Base-by-base conservation (phyloP, 2,329 filamentous ascomycete genomes). In the Alternaria rosae region DNA sequence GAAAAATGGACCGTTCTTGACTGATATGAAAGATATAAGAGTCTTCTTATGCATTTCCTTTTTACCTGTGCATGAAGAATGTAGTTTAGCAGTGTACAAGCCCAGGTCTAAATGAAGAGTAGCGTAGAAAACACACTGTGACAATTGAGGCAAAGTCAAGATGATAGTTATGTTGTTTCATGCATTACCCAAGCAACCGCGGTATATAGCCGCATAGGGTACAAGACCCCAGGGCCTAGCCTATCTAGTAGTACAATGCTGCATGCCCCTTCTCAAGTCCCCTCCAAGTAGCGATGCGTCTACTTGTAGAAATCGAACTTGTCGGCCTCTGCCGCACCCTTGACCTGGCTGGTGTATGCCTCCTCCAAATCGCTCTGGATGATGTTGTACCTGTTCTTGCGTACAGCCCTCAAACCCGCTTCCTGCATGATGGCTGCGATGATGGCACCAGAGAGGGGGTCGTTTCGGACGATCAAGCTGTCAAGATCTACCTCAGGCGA, bases 351-450 rank as follows among this genome's bases (percentile, higher is more conserved):
- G 41, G 93, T 94, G 82, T 99, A 99, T 45, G 95, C 95, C 80
- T 98, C 95, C 82, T 99, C 95, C 67, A 99, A 84, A 82, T 99
- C 95, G 66, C 87, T 89, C 85, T 99, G 95, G 76, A 99, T 98
- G 79, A 99, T 99, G 82, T 99, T 98, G 83, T 99, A 99, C 75
- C 95, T 86, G 83, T 99, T 98, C 89, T 97, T 98, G 75, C 94
- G 88, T 68, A 98, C 94, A 25, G 94, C 94, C 70, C 94, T 88
- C 71, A 99, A 85, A 70, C 95, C 95, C 30, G 95, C 95, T 83
- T 99, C 95, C 82, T 99, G 95, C 95, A 99, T 99, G 78, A 99
- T 97, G 54, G 95, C 95, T 50, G 95, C 94, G 78, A 99, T 99
- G 72, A 99, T 91, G 59, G 95, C 95, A 73, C 95, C 95, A 51